Evolutionary conservation across 305 asterid species (phyloP).

Genomic region (Fraxinus greggii): DNA sequence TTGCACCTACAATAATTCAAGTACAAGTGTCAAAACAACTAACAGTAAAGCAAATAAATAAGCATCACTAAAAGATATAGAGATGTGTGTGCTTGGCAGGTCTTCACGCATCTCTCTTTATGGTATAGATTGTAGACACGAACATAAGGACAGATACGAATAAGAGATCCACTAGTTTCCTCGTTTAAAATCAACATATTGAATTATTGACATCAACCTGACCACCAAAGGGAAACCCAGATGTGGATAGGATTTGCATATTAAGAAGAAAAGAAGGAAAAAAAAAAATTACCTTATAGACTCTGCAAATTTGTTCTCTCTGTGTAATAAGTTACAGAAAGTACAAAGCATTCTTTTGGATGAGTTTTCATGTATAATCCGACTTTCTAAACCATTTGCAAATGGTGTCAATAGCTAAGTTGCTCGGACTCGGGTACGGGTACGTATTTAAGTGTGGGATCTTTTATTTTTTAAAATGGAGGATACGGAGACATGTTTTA

Average conservation of each 20-base stretch:
- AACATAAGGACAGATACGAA: not conserved
- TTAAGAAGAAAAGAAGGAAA: not conserved
- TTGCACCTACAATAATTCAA: constrained; percentile 75
- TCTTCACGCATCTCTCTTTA: not conserved
- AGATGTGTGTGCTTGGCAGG: not conserved
- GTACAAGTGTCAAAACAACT: constrained; percentile 21
- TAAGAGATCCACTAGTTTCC: not conserved
- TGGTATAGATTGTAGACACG: not conserved
- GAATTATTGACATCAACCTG: not conserved
- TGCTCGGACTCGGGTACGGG: too few relatives aligned
- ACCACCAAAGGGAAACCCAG: not conserved
- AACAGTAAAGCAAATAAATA: not conserved
- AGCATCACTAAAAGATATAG: not conserved
- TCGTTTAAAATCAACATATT: not conserved
- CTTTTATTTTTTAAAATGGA: too few relatives aligned
- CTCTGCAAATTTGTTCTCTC: not conserved
- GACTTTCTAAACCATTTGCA: not conserved
- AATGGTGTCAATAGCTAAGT: too few relatives aligned
- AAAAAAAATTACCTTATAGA: not conserved
- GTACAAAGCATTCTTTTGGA: not conserved
- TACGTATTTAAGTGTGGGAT: too few relatives aligned
- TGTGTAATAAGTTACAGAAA: not conserved
- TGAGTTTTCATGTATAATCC: not conserved
- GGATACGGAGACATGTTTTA: too few relatives aligned
- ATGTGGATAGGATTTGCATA: not conserved